Evolutionary conservation across 2,329 filamentous ascomycete species (phyloP), one percentile per base, ranked within the genome.

Genomic region (Ophiostoma perfectum): DNA sequence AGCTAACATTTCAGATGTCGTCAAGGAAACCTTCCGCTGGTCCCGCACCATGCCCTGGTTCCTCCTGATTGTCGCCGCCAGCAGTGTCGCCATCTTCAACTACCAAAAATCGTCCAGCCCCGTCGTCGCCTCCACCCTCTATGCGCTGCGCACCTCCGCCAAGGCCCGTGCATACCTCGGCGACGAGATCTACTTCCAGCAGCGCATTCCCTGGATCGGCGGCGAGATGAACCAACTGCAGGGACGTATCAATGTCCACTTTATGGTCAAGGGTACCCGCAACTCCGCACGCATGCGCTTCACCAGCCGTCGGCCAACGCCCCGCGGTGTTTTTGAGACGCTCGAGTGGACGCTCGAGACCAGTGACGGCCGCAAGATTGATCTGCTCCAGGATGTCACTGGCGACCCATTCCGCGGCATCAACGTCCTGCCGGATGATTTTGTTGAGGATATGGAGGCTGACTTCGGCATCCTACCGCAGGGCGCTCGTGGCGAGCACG

Each of bases 21-120:
- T 79, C 67, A 76, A 79, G 69, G 76, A 78, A 68, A 76, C 75
- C 65, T 86, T 86, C 76, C 82, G 83, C 73, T 93, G 90, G 90
- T 77, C 83, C 68, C 85, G 86, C 74, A 92, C 92, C 0, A 79
- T 97, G 45, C 94, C 94, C 67, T 81, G 96, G 77, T 98, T 98
- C 84, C 77, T 90, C 67, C 78, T 85, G 71, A 81, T 92, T 71
- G 87, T 97, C 73, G 85, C 86, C 65, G 82, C 84, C 68, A 90
- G 89, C 73, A 88, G 89, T 72, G 81, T 96, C 70, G 92, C 90
- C 73, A 97, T 99, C 79, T 98, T 99, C 90, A 99, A 99, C 85
- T 98, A 99, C 86, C 94, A 99, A 78, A 97, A 97, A 79, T 87
- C 89, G 69, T 92, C 91, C n/a, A 92, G 88, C 39, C 91, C 90